Percentiles rank a stretch among this genome's conserved stretches.
Evolutionary conservation across 108 stramenopile genomes (phyloP).

Genomic region (Nitzschia putrida): DNA sequence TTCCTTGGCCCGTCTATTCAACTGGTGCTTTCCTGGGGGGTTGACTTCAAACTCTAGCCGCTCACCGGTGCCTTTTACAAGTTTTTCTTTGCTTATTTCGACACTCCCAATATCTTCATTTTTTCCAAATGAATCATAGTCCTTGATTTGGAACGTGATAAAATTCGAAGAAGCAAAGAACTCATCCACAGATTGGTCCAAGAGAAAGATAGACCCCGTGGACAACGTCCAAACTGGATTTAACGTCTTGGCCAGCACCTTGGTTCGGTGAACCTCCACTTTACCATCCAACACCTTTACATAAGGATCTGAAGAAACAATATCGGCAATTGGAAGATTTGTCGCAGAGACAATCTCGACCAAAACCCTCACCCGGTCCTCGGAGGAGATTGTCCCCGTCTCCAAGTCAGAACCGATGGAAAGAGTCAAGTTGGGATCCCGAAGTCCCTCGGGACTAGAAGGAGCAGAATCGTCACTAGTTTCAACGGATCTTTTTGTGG

Average conservation of each 20-base stretch:
- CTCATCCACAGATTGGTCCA: slow-evolving; percentile 40
- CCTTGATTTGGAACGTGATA: slow-evolving; percentile 65
- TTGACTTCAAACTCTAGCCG: slow-evolving; percentile 35
- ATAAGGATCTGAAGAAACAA: slow-evolving; percentile 48
- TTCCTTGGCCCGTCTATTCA: not conserved
- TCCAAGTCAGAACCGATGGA: not conserved
- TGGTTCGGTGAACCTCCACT: slow-evolving; percentile 50
- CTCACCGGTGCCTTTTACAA: slow-evolving; percentile 51
- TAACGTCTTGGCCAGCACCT: slow-evolving; percentile 38
- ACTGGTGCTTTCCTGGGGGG: not conserved
- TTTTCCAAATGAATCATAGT: slow-evolving; percentile 51
- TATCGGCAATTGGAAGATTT: slow-evolving; percentile 35
- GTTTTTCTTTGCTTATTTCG: slow-evolving; percentile 35
- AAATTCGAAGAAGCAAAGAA: slow-evolving; percentile 43
- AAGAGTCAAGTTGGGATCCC: not conserved
- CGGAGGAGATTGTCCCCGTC: not conserved
- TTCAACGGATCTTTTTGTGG: not conserved
- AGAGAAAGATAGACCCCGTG: slow-evolving; percentile 56
- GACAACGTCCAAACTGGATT: slow-evolving; percentile 72
- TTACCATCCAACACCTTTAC: slow-evolving; percentile 48
- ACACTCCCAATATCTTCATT: slow-evolving; percentile 57
- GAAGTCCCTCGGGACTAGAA: not conserved
- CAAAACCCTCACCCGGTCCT: slow-evolving; percentile 24
- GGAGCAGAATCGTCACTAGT: slow-evolving; percentile 3
- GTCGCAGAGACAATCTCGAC: slow-evolving; percentile 47